These are phyloP conservation scores for Talaromyces liani DNA, from an alignment of 495 filamentous ascomycete species.

Conservation along the genomic window DNA sequence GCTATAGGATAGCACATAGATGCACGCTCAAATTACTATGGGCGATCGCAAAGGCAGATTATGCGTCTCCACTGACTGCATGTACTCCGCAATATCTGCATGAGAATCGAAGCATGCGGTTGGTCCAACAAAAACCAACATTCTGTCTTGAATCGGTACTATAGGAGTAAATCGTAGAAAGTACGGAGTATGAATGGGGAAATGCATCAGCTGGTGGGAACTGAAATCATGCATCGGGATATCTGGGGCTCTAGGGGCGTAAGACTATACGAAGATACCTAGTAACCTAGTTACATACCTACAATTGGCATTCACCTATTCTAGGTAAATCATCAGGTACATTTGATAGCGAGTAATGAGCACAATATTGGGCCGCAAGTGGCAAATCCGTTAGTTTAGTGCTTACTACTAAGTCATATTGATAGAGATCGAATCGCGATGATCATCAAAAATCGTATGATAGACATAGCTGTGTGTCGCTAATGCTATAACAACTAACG, in stretches of 20 bases:
- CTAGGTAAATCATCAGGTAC: background rate
- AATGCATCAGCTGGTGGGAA: background rate
- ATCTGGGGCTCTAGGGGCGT: background rate
- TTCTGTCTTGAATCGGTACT: background rate
- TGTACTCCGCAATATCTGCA: constrained; percentile 1
- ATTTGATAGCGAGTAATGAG: background rate
- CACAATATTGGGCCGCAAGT: background rate
- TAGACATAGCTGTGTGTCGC: background rate
- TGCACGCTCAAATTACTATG: background rate
- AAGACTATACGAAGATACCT: background rate
- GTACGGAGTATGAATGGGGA: background rate
- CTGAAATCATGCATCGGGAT: background rate
- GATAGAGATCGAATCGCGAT: background rate
- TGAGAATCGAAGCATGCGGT: background rate
- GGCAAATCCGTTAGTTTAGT: background rate
- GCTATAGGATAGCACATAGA: too few relatives aligned
- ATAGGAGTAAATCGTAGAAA: too few relatives aligned
- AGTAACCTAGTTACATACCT: background rate
- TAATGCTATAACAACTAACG: too few relatives aligned
- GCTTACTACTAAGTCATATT: too few relatives aligned
- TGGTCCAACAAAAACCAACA: background rate
- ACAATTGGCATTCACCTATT: background rate
- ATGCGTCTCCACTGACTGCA: background rate
- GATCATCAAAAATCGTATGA: background rate
- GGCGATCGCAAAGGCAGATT: background rate